phyloP scores from a whole-genome alignment of 306 rosid genomes.

The Rosa chinensis region DNA sequence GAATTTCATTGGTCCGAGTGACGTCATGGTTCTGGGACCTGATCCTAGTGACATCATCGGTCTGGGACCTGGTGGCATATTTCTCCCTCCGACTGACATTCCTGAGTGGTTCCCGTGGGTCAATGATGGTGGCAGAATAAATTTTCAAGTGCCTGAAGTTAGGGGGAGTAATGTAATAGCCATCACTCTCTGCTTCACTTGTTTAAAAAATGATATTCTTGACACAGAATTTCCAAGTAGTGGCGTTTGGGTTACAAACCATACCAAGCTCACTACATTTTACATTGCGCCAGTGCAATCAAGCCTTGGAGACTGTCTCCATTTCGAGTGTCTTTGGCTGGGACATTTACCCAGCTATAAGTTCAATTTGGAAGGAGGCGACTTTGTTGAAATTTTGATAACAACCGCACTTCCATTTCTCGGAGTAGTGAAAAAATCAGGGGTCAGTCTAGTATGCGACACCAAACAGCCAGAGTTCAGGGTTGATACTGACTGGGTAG shows the following conservation, averaged over 20 bases:
- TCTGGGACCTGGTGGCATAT: not conserved
- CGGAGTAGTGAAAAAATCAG: not conserved
- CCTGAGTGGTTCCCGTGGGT: not conserved
- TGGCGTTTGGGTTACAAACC: not conserved
- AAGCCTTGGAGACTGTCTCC: no score
- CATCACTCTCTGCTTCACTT: not conserved
- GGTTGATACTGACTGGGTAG: not conserved
- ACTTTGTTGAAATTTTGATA: not conserved
- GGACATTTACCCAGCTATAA: not conserved
- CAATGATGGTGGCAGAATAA: not conserved
- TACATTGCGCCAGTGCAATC: not conserved
- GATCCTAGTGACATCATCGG: no score
- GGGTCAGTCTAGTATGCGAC: not conserved
- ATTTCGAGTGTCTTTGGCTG: not conserved
- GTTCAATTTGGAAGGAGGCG: not conserved
- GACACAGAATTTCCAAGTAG: no score
- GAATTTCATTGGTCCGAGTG: not conserved
- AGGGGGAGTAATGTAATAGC: not conserved
- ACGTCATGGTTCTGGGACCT: no score
- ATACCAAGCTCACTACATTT: not conserved
- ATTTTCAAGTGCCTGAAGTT: not conserved
- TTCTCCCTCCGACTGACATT: not conserved
- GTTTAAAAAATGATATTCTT: no score
- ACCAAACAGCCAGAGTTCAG: not conserved
- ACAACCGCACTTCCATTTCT: no score